Percentiles rank a stretch among this genome's conserved stretches.
Evolutionary conservation across 352 stramenopile species (phyloP).

Genomic region (Globisporangium acanthophoron): DNA sequence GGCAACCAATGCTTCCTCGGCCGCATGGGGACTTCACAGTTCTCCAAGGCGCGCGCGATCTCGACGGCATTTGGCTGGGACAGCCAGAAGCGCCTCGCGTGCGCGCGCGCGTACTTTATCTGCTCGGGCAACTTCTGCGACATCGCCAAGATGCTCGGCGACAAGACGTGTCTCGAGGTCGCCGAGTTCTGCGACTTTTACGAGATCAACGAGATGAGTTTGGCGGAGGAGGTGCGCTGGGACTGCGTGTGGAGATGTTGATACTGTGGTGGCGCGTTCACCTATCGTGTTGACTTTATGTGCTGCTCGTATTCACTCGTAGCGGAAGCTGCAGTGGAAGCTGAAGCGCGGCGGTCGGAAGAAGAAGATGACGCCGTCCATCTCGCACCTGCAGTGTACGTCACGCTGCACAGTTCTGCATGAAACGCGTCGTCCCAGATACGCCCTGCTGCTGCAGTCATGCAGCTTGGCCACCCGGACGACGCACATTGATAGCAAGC

Average conservation of each 20-base stretch:
- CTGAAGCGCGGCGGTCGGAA: constrained; percentile 29
- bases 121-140: constrained; percentile 77
- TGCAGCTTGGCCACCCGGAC: constrained; percentile 38
- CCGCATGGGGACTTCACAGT: constrained; percentile 29
- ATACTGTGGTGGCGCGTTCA: background rate
- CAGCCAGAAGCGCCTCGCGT: constrained; percentile 31
- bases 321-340: constrained; percentile 20
- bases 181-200: constrained; percentile 66
- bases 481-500: constrained; percentile 35
- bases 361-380: constrained; percentile 57
- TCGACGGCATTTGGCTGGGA: constrained; percentile 50
- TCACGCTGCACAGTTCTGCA: constrained; percentile 12
- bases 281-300: background rate
- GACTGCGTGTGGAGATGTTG: background rate
- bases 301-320: background rate
- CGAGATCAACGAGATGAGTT: constrained; percentile 53
- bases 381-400: constrained; percentile 64
- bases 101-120: constrained; percentile 57
- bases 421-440: constrained; percentile 44
- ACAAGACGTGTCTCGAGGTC: constrained; percentile 68
- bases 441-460: constrained; percentile 36
- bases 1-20: constrained; percentile 74
- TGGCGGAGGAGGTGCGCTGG: constrained; percentile 37
- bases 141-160: constrained; percentile 57
- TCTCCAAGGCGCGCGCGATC: constrained; percentile 50